Evolutionary conservation across 1,139 yeast species (phyloP).

Genomic region (Groenewaldozyma auringiensis): DNA sequence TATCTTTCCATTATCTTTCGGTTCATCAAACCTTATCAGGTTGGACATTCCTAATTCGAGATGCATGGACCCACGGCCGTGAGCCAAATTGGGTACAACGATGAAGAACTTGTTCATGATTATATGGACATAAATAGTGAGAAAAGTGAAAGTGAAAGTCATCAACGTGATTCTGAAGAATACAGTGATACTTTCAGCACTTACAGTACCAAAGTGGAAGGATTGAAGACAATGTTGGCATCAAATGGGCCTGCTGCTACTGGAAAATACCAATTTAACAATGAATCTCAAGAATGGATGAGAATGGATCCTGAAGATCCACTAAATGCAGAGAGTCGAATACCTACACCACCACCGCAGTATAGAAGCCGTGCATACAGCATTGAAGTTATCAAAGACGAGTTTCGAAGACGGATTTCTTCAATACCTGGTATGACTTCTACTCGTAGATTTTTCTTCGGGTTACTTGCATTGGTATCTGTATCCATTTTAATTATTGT

Average conservation of each 20-base stretch:
- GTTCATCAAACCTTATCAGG: neutral
- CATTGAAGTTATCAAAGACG: neutral
- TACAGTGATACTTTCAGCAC: neutral
- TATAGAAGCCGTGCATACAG: neutral
- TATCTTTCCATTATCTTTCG: too few relatives aligned
- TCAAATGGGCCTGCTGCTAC: neutral
- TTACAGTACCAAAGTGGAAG: neutral
- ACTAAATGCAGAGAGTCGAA: neutral
- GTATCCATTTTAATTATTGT: neutral
- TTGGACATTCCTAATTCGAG: neutral
- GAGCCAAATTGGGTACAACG: too few relatives aligned
- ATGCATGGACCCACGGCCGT: too few relatives aligned
- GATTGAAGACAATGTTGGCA: neutral
- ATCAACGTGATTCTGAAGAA: neutral
- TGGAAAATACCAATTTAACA: neutral
- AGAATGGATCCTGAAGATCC: slow-evolving; percentile 1
- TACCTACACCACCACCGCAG: slow-evolving; percentile 3
- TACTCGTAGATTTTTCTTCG: neutral
- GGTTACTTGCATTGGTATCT: neutral
- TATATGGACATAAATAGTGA: neutral
- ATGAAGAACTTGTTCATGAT: neutral
- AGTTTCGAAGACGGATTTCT: neutral
- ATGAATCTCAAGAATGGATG: neutral
- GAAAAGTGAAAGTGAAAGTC: neutral
- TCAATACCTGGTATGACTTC: neutral